Evolutionary conservation across 257 asterid genomes (phyloP), one percentile per base, ranked within the genome.

Genomic region (Eucommia ulmoides): DNA sequence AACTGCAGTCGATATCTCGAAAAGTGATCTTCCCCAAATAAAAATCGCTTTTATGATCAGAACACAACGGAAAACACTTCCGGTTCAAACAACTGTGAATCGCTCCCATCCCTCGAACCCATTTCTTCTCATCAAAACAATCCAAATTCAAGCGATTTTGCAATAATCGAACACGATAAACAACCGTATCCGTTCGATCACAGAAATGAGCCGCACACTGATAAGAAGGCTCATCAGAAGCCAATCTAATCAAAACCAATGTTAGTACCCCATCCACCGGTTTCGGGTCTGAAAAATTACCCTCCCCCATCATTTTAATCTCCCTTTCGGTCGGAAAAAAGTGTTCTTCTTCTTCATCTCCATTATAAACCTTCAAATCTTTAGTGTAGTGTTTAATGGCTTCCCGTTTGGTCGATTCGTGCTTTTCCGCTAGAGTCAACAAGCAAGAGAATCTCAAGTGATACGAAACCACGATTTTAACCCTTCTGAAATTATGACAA

Each of bases 371-470:
- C 53, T 70, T 78, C 55, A 89, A 67, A 68, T 89, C 98, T 70
- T 82, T 89, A 0, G 94, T 74, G 65, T 80, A 89, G 65, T 89
- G 94, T 61, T 71, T 61, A 1, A 85, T 78, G 2, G 94, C 54
- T 55, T 83, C 96, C 1, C 60, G 64, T 61, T 89, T 89, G 11
- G 88, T 78, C 46, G 94, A 76, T 47, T 89, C 98, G 22, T 89
- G 98, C 65, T 89, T 89, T 62, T 80, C 93, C 0, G 98, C 91
- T 55, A 89, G 60, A 26, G 96, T 89, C 64, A 85, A 60, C 41
- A 89, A 61, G 56, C 96, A 89, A 2, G 96, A 89, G 72, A 80
- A 89, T 53, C 98, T 58, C 38, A 89, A 84, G 63, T 89, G 96
- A 49, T 89, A 85, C 5, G 80, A 62, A 8, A 85, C 81, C 10